phyloP scores from a whole-genome alignment of 1,284 basidiomycete species.

The Retiboletus flavoniger region DNA sequence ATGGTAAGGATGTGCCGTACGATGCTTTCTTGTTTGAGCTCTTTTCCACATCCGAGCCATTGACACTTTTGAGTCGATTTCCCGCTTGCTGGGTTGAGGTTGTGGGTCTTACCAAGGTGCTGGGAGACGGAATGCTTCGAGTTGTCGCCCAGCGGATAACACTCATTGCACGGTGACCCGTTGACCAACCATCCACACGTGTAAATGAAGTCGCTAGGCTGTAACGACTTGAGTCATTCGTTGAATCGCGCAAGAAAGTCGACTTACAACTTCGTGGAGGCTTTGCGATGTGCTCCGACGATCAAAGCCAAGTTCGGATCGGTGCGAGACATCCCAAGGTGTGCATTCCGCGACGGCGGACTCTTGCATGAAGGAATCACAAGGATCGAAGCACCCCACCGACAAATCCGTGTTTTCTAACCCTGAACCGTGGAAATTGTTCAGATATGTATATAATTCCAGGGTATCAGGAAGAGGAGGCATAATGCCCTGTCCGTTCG shows the following conservation, averaged over 20 bases:
- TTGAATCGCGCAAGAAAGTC: neutral
- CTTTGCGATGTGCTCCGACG: neutral
- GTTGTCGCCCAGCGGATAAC: neutral
- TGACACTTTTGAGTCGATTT: constrained; percentile 18
- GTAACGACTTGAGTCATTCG: neutral
- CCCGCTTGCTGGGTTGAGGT: constrained; percentile 1
- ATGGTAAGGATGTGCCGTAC: constrained; percentile 25
- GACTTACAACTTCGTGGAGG: constrained; percentile 2
- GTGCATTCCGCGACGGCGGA: neutral
- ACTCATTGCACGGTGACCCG: constrained; percentile 10
- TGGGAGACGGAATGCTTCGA: constrained; percentile 15
- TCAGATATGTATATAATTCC: neutral
- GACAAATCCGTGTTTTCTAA: neutral
- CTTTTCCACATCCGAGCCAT: constrained; percentile 23
- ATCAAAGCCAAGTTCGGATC: neutral
- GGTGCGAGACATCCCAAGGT: neutral
- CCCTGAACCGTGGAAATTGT: neutral
- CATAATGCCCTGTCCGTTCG: neutral
- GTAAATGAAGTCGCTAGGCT: neutral
- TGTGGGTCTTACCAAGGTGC: constrained; percentile 16
- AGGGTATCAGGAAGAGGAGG: neutral
- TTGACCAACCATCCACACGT: constrained; percentile 14
- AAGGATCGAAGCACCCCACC: neutral
- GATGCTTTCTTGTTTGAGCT: constrained; percentile 31
- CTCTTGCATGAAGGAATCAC: neutral